A percentile compares a stretch with the other conserved stretches of the same genome.
Conservation (phyloP, 805 yeast species). For the Candida qinlingensis region DNA sequence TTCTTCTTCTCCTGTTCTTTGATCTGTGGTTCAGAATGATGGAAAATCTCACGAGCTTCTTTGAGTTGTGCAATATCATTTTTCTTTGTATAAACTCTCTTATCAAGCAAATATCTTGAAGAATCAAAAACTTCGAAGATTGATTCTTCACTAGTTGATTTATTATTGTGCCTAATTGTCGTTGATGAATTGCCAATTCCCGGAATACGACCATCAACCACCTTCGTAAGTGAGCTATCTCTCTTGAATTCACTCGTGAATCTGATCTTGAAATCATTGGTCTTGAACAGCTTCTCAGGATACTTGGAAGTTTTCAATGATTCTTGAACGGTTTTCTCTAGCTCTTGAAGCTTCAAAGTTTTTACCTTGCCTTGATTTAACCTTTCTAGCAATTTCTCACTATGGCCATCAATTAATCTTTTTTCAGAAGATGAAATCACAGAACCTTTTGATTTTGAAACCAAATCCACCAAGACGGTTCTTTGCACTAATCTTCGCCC, state of each 20-base stretch:
- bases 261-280: not conserved
- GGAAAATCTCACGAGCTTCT: not conserved
- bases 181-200: not conserved
- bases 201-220: not conserved
- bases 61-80: not conserved
- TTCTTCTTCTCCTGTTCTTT: too few species aligned
- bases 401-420: not conserved
- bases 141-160: not conserved
- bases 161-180: not conserved
- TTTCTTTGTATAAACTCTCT: not conserved
- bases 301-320: not conserved
- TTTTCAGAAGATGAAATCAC: too few species aligned
- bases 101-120: not conserved
- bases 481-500: not conserved
- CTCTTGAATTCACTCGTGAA: not conserved
- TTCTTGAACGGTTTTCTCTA: not conserved
- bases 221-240: not conserved
- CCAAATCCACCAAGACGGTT: not conserved
- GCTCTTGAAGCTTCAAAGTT: not conserved
- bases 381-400: not conserved
- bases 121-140: not conserved
- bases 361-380: not conserved
- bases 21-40: not conserved
- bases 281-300: not conserved
- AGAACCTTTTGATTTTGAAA: not conserved